Evolutionary conservation across 2,329 filamentous ascomycete species (phyloP), one percentile per base, ranked within the genome.

Genomic region (Xylariaceae sp.): DNA sequence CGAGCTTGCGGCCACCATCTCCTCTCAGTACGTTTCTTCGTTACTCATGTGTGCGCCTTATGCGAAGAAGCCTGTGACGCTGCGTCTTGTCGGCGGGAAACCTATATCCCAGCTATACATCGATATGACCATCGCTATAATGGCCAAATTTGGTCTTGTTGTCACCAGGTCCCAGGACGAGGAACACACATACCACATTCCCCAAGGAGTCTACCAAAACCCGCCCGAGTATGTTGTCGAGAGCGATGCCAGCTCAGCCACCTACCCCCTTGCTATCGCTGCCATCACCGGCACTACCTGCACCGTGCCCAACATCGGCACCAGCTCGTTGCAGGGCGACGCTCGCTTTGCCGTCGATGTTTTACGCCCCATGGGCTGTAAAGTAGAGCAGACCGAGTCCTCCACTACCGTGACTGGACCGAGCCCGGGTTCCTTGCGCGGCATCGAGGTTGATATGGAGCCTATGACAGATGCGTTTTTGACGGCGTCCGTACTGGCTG

Each of bases 381-480:
- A 77, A 2, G 94, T 99, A 6, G 79, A 90, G 60, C 94, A 99
- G 71, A 90, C 88, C 0, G 83, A 83, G 48, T 84, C 80, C 16
- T 95, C 92, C 1, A 99, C 94, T 1, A 97, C 92, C 0, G 94
- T 99, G 9, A 96, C 88, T 9, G 94, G 94, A 1, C 94, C 94
- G n/a, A 72, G 81, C 2, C 71, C 79, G 50, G 93, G 94, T 11
- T 73, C 80, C 14, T 75, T 99, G 38, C 85, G 85, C 61, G 87
- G 89, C 1, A 75, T 99, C 12, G 75, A 84, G 16, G 85, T 99
- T 28, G 92, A 99, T 65, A 99, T 99, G 94, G 94, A 97, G 70
- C 89, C 93, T 1, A 99, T 99, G 94, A 99, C 94, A 0, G 94
- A 99, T 71, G 94, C 94, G 45, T 99, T 99, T 77, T 79, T 99